These are phyloP conservation scores for Chlorella variabilis DNA, from an alignment of 163 green algal genomes.

Conservation along the genomic window DNA sequence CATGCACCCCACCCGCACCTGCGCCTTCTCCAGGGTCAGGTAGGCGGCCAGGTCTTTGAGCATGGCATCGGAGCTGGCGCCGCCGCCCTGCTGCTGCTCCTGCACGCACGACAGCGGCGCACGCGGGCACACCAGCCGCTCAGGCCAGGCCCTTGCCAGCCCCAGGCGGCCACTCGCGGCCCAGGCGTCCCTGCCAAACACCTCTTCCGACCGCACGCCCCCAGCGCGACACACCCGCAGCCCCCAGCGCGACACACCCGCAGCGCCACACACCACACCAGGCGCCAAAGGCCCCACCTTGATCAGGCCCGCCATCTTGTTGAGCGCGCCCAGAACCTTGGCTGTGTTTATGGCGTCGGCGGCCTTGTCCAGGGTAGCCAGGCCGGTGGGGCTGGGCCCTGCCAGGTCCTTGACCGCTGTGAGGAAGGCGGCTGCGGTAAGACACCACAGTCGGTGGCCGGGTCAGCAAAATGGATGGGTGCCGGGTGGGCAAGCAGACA, in stretches of 20 bases:
- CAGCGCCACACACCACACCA: too few relatives aligned
- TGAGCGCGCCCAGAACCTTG: slow-evolving; percentile 41
- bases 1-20: neutral
- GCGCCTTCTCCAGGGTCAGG: slow-evolving; percentile 43
- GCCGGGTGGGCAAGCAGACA: too few relatives aligned
- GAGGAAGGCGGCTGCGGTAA: slow-evolving; percentile 32
- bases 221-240: too few relatives aligned
- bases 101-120: neutral
- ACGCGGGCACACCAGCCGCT: too few relatives aligned
- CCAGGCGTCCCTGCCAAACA: too few relatives aligned
- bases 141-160: too few relatives aligned
- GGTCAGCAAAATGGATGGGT: neutral
- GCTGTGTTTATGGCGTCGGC: slow-evolving; percentile 34
- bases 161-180: too few relatives aligned
- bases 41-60: slow-evolving; percentile 45
- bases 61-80: slow-evolving; percentile 13
- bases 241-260: too few relatives aligned
- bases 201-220: neutral
- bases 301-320: slow-evolving; percentile 38
- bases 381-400: slow-evolving; percentile 16
- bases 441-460: neutral
- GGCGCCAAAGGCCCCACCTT: too few relatives aligned
- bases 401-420: slow-evolving; percentile 44
- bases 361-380: slow-evolving; percentile 43
- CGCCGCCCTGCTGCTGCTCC: slow-evolving; percentile 1